Evolutionary conservation across 2,329 filamentous ascomycete species (phyloP), one percentile per base, ranked within the genome.

Genomic region (Cladosporium velox): DNA sequence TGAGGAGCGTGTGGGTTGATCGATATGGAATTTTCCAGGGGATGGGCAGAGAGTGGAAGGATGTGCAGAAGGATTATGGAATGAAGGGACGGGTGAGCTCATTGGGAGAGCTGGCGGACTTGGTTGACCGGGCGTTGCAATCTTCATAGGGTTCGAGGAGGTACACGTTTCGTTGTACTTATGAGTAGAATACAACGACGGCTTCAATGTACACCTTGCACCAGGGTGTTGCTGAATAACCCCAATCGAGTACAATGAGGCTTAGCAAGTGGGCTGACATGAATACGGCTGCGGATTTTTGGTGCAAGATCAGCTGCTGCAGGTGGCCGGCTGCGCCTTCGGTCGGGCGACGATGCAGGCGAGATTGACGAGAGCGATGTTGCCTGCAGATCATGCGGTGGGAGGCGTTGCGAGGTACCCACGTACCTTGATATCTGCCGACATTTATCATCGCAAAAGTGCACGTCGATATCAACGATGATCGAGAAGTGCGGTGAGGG

Each of bases 1-100:
- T 92, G 51, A 81, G 80, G 68, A 88, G 84, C 65, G 85, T 84
- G n/a, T 92, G 88, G 88, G 91, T 92, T 71, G 84, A 84, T 65
- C 77, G 87, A 38, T 81, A 81, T 0, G 84, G 79, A 0, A 71
- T 75, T 18, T 80, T 81, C 78, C 54, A 24, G 15, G n/a, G 18
- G 2, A 38, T 58, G 32, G 21, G 54, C 70, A 79, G 34, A 72
- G 78, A 74, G 12, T 81, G 80, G 2, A 79, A 79, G 35, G 78
- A 44, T 61, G 44, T 61, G 77, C 65, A 47, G 70, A 73, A 58
- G 38, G 64, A 66, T 61, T 85, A 76, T 75, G 80, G 83, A 61
- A 88, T 86, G 85, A 83, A 80, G 69, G 88, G 88, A 73, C 83
- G 80, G 68, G 88, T 88, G 73, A 78, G 80, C 32, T 87, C 81